Percentiles rank a stretch among this genome's conserved stretches.
These are phyloP conservation scores for Hypoxylon subgilvum DNA, from an alignment of 495 filamentous ascomycete genomes.

Conservation along the genomic window DNA sequence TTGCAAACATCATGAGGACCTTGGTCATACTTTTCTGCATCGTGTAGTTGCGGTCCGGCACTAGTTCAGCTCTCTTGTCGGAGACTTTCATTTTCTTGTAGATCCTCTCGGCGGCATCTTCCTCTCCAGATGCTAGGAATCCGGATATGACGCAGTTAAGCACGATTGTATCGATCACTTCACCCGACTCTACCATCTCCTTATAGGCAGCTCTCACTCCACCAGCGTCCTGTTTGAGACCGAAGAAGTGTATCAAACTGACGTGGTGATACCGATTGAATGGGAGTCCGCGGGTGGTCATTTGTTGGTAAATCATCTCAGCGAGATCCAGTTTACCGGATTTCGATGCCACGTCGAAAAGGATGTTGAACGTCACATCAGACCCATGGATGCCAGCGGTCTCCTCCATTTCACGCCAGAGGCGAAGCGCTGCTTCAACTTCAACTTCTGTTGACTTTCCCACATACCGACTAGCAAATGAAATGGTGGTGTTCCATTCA, in stretches of 20 bases:
- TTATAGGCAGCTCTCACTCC: constrained; percentile 74
- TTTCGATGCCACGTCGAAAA: constrained; percentile 88
- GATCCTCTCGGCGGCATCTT: constrained; percentile 72
- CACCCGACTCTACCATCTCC: constrained; percentile 76
- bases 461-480: constrained; percentile 75
- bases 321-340: constrained; percentile 81
- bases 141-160: constrained; percentile 84
- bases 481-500: constrained; percentile 85
- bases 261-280: constrained; percentile 79
- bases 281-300: constrained; percentile 66
- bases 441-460: constrained; percentile 66
- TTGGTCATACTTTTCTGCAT: constrained; percentile 61
- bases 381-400: constrained; percentile 67
- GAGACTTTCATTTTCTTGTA: constrained; percentile 81
- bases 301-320: constrained; percentile 82
- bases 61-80: constrained; percentile 38
- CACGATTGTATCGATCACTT: constrained; percentile 86
- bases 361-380: constrained; percentile 83
- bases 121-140: constrained; percentile 74
- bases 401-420: constrained; percentile 91
- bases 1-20: constrained; percentile 60
- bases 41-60: constrained; percentile 50
- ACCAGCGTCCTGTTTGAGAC: constrained; percentile 69
- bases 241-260: constrained; percentile 80
- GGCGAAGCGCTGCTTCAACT: constrained; percentile 70